A percentile compares a stretch with the other conserved stretches of the same genome.
phyloP scores from a whole-genome alignment of 2,329 filamentous ascomycete genomes.

The Ilyonectria destructans region DNA sequence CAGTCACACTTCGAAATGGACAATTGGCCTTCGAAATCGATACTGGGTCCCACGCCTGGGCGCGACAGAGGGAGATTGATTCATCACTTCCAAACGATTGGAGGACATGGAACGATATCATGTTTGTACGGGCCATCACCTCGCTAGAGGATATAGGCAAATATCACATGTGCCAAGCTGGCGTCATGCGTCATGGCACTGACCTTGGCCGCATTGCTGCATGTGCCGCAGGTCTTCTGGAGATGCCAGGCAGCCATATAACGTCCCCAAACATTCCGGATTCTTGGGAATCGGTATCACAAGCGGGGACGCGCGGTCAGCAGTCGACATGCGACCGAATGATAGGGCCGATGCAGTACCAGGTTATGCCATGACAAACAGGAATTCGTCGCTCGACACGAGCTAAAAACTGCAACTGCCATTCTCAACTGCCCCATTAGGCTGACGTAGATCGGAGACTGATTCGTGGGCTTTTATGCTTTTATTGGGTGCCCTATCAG shows the following conservation, averaged over 20 bases:
- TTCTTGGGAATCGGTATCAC: conserved; percentile 39
- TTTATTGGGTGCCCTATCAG: not conserved
- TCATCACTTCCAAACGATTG: not conserved
- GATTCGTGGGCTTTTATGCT: not conserved
- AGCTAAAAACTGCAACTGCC: conserved; percentile 23
- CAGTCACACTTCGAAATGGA: conserved; percentile 31
- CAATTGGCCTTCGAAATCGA: conserved; percentile 22
- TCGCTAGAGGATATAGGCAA: not conserved
- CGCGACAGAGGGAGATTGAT: conserved; percentile 7
- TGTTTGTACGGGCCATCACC: conserved; percentile 1
- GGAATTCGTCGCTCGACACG: conserved; percentile 20
- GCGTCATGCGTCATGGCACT: conserved; percentile 24
- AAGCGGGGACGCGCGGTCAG: conserved; percentile 34
- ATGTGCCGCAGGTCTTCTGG: conserved; percentile 21
- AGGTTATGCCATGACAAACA: conserved; percentile 26
- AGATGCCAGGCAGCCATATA: conserved; percentile 35
- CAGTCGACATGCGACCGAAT: conserved; percentile 34
- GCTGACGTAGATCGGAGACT: not conserved
- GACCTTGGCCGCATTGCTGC: conserved; percentile 6
- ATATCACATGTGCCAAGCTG: conserved; percentile 11
- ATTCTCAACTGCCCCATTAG: conserved; percentile 15
- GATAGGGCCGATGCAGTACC: conserved; percentile 33
- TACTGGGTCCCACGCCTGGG: conserved; percentile 3
- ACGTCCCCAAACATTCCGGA: conserved; percentile 34
- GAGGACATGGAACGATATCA: not conserved